Percentiles rank a stretch among this genome's conserved stretches.
phyloP scores from a whole-genome alignment of 495 filamentous ascomycete genomes.

The Pseudotulostoma volvatum region DNA sequence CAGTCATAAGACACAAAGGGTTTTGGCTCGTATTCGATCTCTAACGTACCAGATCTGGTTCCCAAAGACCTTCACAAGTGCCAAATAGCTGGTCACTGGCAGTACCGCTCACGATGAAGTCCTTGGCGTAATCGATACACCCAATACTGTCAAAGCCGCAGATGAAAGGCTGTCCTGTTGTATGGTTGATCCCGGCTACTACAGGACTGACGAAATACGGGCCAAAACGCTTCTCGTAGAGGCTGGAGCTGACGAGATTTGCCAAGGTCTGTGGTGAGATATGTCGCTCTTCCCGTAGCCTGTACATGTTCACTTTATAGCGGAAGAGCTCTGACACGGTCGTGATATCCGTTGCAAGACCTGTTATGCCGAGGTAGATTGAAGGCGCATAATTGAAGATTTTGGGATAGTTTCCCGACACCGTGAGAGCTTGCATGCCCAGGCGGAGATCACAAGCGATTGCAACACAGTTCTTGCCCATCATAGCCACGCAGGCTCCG shows the following conservation, averaged over 20 bases:
- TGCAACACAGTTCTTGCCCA: slow-evolving; percentile 97
- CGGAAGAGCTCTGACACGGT: slow-evolving; percentile 96
- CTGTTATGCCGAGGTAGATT: slow-evolving; percentile 91
- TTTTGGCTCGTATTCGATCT: neutral
- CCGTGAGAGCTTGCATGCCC: slow-evolving; percentile 86
- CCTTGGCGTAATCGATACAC: slow-evolving; percentile 97
- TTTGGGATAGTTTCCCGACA: slow-evolving; percentile 99
- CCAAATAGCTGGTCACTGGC: slow-evolving; percentile 95
- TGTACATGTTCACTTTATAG: slow-evolving; percentile 99
- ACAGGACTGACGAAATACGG: slow-evolving; percentile 93
- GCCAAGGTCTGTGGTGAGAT: slow-evolving; percentile 90
- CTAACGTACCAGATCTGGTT: slow-evolving; percentile 71
- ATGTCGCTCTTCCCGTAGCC: slow-evolving; percentile 88
- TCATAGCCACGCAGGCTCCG: slow-evolving; percentile 94
- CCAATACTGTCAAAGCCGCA: slow-evolving; percentile 99
- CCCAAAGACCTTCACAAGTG: slow-evolving; percentile 96
- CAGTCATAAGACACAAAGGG: neutral
- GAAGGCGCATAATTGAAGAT: slow-evolving; percentile 89
- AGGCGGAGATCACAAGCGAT: slow-evolving; percentile 98
- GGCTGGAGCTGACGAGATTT: slow-evolving; percentile 74
- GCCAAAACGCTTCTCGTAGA: slow-evolving; percentile 93
- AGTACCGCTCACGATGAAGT: slow-evolving; percentile 95
- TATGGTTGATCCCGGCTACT: slow-evolving; percentile 83
- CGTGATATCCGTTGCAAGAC: slow-evolving; percentile 85
- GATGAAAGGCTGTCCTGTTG: slow-evolving; percentile 86